A percentile compares a stretch with the other conserved stretches of the same genome.
phyloP scores from a whole-genome alignment of 2,329 filamentous ascomycete species.

The Colletotrichum sp. region DNA sequence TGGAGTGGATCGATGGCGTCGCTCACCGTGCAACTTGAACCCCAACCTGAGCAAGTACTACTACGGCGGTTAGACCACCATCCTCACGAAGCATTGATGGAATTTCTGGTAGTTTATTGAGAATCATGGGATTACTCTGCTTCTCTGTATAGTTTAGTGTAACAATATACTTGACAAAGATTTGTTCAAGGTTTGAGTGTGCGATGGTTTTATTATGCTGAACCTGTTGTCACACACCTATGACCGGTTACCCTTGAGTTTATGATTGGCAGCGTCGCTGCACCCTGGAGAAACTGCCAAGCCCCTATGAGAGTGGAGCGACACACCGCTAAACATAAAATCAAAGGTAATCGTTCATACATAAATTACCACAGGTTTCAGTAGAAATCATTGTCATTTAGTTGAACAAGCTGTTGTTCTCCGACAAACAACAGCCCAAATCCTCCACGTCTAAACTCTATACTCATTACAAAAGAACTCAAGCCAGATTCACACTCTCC shows the following conservation, averaged over 20 bases:
- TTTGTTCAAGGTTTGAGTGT: neutral
- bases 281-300: too few species aligned
- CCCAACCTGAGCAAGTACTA: neutral
- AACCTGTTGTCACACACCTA: too few species aligned
- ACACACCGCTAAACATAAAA: too few species aligned
- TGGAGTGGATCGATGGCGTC: neutral
- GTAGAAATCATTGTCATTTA: neutral
- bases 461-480: neutral
- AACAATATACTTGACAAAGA: neutral
- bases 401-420: neutral
- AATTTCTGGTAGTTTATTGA: neutral
- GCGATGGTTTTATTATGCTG: too few species aligned
- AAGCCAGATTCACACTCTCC: neutral
- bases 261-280: too few species aligned
- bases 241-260: too few species aligned
- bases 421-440: neutral
- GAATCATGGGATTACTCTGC: accelerated
- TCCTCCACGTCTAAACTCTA: neutral
- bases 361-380: neutral
- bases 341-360: accelerated
- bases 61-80: neutral
- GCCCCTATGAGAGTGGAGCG: too few species aligned
- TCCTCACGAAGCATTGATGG: neutral
- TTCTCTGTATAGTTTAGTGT: neutral
- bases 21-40: neutral